These are phyloP conservation scores for Viola odorata DNA, from an alignment of 345 rosid species.

Conservation along the genomic window DNA sequence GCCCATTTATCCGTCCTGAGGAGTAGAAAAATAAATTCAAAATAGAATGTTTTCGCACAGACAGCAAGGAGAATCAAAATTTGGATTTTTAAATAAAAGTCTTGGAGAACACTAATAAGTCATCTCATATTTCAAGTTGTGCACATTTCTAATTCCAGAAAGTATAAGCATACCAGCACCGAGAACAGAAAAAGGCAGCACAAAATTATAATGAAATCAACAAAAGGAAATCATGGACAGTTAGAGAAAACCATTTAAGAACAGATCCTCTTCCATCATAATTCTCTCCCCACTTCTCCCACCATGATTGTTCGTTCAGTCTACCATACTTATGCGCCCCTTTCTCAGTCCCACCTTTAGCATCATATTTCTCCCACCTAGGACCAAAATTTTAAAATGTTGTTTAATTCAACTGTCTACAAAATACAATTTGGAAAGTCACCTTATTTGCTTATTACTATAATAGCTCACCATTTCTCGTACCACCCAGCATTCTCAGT, in stretches of 20 bases:
- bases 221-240: neutral
- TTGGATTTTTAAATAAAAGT: neutral
- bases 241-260: conserved; percentile 69
- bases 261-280: conserved; percentile 98
- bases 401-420: neutral
- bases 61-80: neutral
- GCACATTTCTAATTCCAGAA: neutral
- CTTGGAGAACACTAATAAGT: too few species aligned
- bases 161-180: neutral
- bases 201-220: neutral
- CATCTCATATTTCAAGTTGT: too few species aligned
- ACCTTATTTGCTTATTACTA: neutral
- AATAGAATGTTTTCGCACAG: neutral
- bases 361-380: conserved; percentile 99
- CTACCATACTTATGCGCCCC: conserved; percentile 97
- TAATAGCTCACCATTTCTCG: conserved; percentile 82
- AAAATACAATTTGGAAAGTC: neutral
- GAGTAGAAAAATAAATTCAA: conserved; percentile 18
- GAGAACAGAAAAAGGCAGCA: neutral
- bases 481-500: conserved; percentile 96
- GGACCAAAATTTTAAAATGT: conserved; percentile 14
- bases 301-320: conserved; percentile 97
- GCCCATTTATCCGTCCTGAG: conserved; percentile 99
- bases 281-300: conserved; percentile 99
- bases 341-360: conserved; percentile 98